phyloP scores from a whole-genome alignment of 225 moss, liverwort and hornwort species.

The Rhytidiadelphus loreus region DNA sequence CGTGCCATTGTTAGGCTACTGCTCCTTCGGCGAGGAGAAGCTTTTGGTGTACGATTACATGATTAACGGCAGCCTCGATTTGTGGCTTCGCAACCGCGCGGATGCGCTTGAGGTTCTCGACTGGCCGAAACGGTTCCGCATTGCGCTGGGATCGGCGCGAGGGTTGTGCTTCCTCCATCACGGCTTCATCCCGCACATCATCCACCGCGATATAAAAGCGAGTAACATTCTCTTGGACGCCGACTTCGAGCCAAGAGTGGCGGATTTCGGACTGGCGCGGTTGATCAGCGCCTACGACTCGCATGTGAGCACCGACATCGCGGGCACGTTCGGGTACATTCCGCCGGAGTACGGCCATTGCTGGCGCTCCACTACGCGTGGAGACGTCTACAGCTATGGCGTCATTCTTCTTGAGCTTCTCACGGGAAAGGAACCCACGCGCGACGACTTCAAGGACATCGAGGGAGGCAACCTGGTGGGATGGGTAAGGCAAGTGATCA shows the following conservation, averaged over 20 bases:
- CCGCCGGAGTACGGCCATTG: constrained; percentile 53
- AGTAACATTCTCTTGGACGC: constrained; percentile 46
- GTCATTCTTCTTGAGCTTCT: constrained; percentile 54
- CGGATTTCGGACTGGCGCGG: constrained; percentile 43
- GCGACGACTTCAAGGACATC: constrained; percentile 46
- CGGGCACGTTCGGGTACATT: constrained; percentile 47
- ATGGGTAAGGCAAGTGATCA: constrained; percentile 38
- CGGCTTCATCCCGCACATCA: constrained; percentile 48
- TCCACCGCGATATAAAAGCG: constrained; percentile 54
- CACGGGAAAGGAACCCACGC: constrained; percentile 53
- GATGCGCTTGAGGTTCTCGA: constrained; percentile 44
- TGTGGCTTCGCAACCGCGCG: constrained; percentile 49
- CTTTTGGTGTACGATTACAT: constrained; percentile 55
- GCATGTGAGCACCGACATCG: constrained; percentile 55
- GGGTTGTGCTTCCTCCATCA: constrained; percentile 45
- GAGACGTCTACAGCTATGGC: constrained; percentile 54
- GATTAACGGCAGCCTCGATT: constrained; percentile 40
- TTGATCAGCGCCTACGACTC: constrained; percentile 52
- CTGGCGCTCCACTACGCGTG: constrained; percentile 44
- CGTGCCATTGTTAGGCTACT: constrained; percentile 40
- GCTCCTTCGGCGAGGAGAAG: constrained; percentile 55
- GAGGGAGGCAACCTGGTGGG: constrained; percentile 50
- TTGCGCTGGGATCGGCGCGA: constrained; percentile 37
- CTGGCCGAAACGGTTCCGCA: constrained; percentile 42
- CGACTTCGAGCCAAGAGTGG: constrained; percentile 39